Percentiles rank a stretch among this genome's conserved stretches.
Conservation (phyloP, 306 rosid genomes). For the Citrullus amarus region DNA sequence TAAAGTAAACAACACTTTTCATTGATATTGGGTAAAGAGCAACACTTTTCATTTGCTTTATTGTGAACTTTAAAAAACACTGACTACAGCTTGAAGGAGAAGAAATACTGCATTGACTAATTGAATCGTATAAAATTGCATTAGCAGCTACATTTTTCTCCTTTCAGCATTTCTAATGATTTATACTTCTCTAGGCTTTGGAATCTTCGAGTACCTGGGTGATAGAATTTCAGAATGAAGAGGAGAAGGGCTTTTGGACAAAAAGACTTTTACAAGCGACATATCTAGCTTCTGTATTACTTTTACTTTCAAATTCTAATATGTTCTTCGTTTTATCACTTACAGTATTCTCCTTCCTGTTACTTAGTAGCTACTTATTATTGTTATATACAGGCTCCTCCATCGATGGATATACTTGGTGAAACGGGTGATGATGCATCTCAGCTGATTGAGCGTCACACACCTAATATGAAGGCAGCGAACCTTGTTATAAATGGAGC, state of each 20-base stretch:
- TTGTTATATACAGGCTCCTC: conserved; percentile 51
- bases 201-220: conserved; percentile 96
- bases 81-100: background rate
- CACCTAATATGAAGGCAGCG: conserved; percentile 34
- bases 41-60: background rate
- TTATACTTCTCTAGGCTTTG: conserved; percentile 37
- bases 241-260: conserved; percentile 62
- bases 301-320: background rate
- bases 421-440: conserved; percentile 25
- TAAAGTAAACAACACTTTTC: too few species aligned
- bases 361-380: conserved; percentile 11
- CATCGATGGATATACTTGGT: conserved; percentile 44
- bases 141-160: background rate
- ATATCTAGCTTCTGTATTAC: conserved; percentile 87
- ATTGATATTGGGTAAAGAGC: too few species aligned
- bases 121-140: background rate
- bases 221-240: conserved; percentile 54
- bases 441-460: conserved; percentile 26
- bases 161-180: background rate
- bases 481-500: conserved; percentile 83
- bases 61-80: background rate
- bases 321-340: conserved; percentile 2
- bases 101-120: background rate
- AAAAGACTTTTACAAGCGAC: conserved; percentile 81
- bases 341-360: background rate